Percentiles rank a stretch among this genome's conserved stretches.
Evolutionary conservation across 2,329 filamentous ascomycete genomes (phyloP).

Genomic region (Cladosporium sp.): DNA sequence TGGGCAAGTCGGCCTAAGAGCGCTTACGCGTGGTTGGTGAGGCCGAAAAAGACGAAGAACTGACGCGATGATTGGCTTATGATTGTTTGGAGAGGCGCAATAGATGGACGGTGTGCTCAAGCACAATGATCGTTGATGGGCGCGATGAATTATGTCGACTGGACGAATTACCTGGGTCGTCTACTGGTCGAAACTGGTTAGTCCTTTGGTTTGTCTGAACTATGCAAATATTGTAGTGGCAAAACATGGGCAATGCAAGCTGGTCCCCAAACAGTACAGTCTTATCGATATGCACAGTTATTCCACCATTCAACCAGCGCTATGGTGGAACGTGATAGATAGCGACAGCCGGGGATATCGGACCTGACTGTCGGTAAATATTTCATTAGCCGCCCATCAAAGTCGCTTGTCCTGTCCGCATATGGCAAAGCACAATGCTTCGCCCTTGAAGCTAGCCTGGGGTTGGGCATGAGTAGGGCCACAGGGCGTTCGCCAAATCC

Average conservation of each 20-base stretch:
- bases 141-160: background rate
- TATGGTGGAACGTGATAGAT: background rate
- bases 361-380: background rate
- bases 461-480: background rate
- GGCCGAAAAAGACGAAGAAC: conserved; percentile 26
- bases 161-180: background rate
- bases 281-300: background rate
- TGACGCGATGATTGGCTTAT: background rate
- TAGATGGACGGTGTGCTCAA: conserved; percentile 9
- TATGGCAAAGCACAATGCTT: conserved; percentile 1
- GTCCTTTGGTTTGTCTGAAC: background rate
- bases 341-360: background rate
- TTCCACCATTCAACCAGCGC: background rate
- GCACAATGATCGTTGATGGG: background rate
- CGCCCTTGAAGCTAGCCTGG: background rate
- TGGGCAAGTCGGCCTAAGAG: conserved; percentile 24
- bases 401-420: background rate
- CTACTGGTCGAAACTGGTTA: background rate
- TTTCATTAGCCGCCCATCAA: background rate
- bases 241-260: background rate
- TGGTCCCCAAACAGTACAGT: background rate
- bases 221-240: background rate
- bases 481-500: background rate
- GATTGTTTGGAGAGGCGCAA: background rate
- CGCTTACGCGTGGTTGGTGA: conserved; percentile 31